phyloP scores from a whole-genome alignment of 129 eudicot species.

The Tagetes patula region DNA sequence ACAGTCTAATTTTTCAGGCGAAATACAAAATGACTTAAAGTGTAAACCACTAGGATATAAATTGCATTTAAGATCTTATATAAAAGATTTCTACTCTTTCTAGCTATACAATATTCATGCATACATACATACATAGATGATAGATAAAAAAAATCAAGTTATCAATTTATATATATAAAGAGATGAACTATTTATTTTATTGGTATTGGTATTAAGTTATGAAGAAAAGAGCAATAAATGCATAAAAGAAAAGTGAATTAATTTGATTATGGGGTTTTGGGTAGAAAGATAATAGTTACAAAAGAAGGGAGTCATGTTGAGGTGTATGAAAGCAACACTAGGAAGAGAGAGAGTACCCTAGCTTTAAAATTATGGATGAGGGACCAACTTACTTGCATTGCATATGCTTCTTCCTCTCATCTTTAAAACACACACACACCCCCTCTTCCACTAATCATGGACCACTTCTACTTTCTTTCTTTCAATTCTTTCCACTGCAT shows the following conservation, averaged over 20 bases:
- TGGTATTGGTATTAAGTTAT: no score
- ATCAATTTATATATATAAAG: no score
- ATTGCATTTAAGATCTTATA: no score
- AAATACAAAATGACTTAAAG: no score
- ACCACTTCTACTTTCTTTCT: conserved; percentile 39
- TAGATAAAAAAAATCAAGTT: no score
- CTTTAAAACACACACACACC: conserved; percentile 30
- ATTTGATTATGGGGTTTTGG: conserved; percentile 1
- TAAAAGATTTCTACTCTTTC: no score
- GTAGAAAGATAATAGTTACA: conserved; percentile 27
- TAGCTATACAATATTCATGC: no score
- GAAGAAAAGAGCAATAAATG: conserved; percentile 2
- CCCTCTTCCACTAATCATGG: conserved; percentile 15
- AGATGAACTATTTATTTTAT: no score
- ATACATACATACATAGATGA: no score
- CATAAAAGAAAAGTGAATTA: background rate
- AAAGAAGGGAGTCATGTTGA: conserved; percentile 40
- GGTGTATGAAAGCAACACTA: conserved; percentile 45
- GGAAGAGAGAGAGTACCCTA: conserved; percentile 42
- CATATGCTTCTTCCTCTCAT: conserved; percentile 35
- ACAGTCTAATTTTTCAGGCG: no score
- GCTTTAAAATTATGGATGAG: conserved; percentile 37
- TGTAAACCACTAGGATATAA: no score
- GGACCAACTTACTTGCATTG: conserved; percentile 36
- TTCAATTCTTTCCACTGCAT: conserved; percentile 36